phyloP scores from a whole-genome alignment of 2,329 filamentous ascomycete genomes.

The Basipetospora chlamydospora region DNA sequence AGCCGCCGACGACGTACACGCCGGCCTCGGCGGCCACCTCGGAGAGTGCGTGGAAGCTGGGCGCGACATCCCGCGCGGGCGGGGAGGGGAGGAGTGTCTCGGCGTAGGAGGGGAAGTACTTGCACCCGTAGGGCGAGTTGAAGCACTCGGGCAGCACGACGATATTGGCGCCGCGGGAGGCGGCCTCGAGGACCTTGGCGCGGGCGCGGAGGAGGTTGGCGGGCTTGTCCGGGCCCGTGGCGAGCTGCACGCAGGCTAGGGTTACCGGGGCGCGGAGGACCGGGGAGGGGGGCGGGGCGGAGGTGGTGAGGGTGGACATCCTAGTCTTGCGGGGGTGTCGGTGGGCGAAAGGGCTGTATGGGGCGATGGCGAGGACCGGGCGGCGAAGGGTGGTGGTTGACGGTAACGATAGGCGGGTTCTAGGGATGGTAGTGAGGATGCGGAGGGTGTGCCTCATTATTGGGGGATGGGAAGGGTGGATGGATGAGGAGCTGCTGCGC shows the following conservation, averaged over 20 bases:
- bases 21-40: slow-evolving; percentile 64
- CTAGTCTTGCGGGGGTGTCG: no score
- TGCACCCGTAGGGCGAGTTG: slow-evolving; percentile 84
- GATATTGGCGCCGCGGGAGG: slow-evolving; percentile 60
- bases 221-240: slow-evolving; percentile 68
- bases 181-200: slow-evolving; percentile 69
- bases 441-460: slow-evolving; percentile 4
- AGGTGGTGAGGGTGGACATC: slow-evolving; percentile 15
- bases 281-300: slow-evolving; percentile 15
- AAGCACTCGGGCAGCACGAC: slow-evolving; percentile 96
- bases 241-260: slow-evolving; percentile 69
- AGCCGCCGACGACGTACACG: slow-evolving; percentile 77
- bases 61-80: slow-evolving; percentile 53
- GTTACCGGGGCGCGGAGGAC: slow-evolving; percentile 65
- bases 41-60: slow-evolving; percentile 74
- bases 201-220: slow-evolving; percentile 72
- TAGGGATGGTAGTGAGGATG: neutral
- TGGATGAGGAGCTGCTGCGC: no score
- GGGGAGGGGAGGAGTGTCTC: slow-evolving; percentile 72
- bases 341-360: slow-evolving; percentile 17
- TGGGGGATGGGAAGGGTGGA: neutral
- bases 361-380: slow-evolving; percentile 7
- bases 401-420: neutral
- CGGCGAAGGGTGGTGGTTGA: neutral
- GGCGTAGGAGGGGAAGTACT: slow-evolving; percentile 84